These are phyloP conservation scores for Monosporascus ibericus DNA, from an alignment of 2,329 filamentous ascomycete genomes.

Conservation along the genomic window DNA sequence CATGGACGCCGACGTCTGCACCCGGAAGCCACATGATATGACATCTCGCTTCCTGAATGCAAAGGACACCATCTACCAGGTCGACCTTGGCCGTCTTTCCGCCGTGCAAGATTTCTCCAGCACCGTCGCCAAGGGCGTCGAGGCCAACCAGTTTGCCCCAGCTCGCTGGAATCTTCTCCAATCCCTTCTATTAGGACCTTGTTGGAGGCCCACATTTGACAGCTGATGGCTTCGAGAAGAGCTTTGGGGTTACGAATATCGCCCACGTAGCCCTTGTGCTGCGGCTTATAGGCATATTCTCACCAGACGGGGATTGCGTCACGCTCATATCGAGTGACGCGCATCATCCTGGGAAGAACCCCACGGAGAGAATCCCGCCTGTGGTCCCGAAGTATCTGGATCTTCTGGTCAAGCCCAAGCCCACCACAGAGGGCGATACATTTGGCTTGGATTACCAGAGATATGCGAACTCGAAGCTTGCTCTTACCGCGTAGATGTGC, in stretches of 20 bases:
- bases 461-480: conserved; percentile 32
- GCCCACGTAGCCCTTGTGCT: conserved; percentile 32
- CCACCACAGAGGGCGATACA: conserved; percentile 22
- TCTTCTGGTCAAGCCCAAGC: conserved; percentile 22
- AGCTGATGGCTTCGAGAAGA: conserved; percentile 30
- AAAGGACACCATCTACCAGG: conserved; percentile 25
- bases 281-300: conserved; percentile 51
- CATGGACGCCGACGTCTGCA: conserved; percentile 23
- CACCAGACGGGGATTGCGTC: conserved; percentile 40
- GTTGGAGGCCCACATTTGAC: conserved; percentile 25
- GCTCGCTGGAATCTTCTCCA: conserved; percentile 32
- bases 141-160: conserved; percentile 21
- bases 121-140: conserved; percentile 21
- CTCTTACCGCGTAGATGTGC: conserved; percentile 28
- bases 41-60: conserved; percentile 29
- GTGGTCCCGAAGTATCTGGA: conserved; percentile 25
- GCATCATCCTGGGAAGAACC: conserved; percentile 28
- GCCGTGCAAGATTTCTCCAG: conserved; percentile 29
- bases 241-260: conserved; percentile 33
- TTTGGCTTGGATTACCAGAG: conserved; percentile 31
- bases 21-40: conserved; percentile 17
- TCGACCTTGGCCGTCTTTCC: conserved; percentile 30
- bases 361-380: conserved; percentile 26
- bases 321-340: conserved; percentile 13
- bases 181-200: conserved; percentile 34